Base-by-base conservation (phyloP, 2,329 filamentous ascomycete species). In the Chalaropsis ovoidea region DNA sequence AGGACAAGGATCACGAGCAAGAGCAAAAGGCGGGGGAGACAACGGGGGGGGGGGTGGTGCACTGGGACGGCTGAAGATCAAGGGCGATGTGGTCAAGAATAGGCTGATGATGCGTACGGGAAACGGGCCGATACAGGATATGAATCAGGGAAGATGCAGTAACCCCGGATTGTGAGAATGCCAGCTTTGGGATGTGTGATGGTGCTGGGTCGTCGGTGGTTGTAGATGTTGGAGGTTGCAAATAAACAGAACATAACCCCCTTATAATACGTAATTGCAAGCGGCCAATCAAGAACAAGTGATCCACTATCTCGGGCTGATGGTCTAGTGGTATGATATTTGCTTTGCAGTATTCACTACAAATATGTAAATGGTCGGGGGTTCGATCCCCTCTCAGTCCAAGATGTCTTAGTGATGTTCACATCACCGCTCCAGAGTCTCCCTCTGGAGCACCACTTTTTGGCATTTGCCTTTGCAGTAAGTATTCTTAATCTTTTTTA, bases 301-400 rank as follows among this genome's bases (percentile, higher is more conserved):
- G 7, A 47, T 45, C 15, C 27, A 62, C 42, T 63, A 22, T 63
- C 62, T 43, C 35, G 66, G 66, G 66, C 63, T 64, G 66, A 67
- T 67, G 66, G 66, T 67, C 66, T 67, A 67, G 66, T 67, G 66
- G 66, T 67, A 67, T 67, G 66, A 67, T 67, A 65, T 67, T 67
- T 65, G 66, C 66, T 67, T 67, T 67, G 66, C 66, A 67, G 66
- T 65, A 67, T 61, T 65, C 66, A 63, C 61, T 65, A 65, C 61
- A 65, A 67, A 65, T 65, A 61, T 67, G 66, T 65, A 65, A 67
- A 67, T 65, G 66, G 66, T 67, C 66, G 66, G 66, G 66, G 66
- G 66, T 67, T 67, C 66, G 66, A 67, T 67, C 66, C 66, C 66
- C 66, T 67, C 66, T 67, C 66, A 64, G 63, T 67, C 66, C 66